These are phyloP conservation scores for Yamadazyma tumulicola DNA, from an alignment of 805 yeast species.

Conservation along the genomic window DNA sequence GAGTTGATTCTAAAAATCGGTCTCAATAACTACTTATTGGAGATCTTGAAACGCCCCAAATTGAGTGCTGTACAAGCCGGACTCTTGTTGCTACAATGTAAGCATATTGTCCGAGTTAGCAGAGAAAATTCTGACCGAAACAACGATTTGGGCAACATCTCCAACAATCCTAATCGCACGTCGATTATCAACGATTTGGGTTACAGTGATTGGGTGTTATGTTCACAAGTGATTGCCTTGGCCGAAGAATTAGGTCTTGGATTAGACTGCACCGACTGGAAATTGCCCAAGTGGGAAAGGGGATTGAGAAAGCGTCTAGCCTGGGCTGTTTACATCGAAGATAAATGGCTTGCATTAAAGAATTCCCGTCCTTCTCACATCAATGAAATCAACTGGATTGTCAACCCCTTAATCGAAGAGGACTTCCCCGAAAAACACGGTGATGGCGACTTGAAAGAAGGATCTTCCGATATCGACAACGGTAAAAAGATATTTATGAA, in stretches of 20 bases:
- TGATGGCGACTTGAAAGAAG: slow-evolving; percentile 48
- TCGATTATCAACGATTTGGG: slow-evolving; percentile 33
- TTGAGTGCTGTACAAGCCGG: slow-evolving; percentile 92
- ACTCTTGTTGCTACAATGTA: slow-evolving; percentile 67
- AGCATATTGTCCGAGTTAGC: slow-evolving; percentile 29
- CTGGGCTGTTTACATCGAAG: slow-evolving; percentile 94
- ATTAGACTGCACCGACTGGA: slow-evolving; percentile 87
- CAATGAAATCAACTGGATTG: slow-evolving; percentile 71
- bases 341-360: slow-evolving; percentile 81
- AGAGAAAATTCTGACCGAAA: slow-evolving; percentile 8
- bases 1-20: slow-evolving; percentile 44
- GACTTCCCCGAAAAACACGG: slow-evolving; percentile 77
- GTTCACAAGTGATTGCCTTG: slow-evolving; percentile 81
- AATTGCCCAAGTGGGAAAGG: slow-evolving; percentile 91
- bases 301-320: slow-evolving; percentile 84
- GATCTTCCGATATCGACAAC: slow-evolving; percentile 64
- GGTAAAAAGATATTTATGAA: slow-evolving; percentile 69
- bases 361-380: slow-evolving; percentile 85
- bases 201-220: slow-evolving; percentile 76
- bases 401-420: slow-evolving; percentile 60
- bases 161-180: slow-evolving; percentile 1
- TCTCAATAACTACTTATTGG: slow-evolving; percentile 67
- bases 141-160: slow-evolving; percentile 3
- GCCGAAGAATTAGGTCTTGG: slow-evolving; percentile 92
- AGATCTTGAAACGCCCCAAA: slow-evolving; percentile 81